Conservation (phyloP, 176 grass and related monocot genomes). For the Saccharum spontaneum region DNA sequence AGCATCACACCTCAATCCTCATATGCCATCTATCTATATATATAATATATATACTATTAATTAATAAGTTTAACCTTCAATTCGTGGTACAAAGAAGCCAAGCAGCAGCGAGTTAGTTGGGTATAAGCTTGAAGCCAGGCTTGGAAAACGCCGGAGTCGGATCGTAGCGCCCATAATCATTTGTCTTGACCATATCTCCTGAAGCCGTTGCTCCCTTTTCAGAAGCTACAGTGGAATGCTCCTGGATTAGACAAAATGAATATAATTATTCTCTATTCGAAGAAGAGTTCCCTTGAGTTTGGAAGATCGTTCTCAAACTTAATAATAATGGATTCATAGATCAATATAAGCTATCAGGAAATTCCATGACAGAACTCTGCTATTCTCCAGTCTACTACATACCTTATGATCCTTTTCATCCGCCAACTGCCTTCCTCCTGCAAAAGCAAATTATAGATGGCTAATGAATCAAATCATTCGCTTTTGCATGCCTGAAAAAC, state of each 20-base stretch:
- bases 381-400: background rate
- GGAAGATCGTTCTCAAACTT: background rate
- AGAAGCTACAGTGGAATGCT: background rate
- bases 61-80: background rate
- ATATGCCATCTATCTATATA: background rate
- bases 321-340: background rate
- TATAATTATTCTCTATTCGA: background rate
- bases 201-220: slow-evolving; percentile 15
- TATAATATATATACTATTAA: background rate
- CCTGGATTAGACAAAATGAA: slow-evolving; percentile 21
- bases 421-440: slow-evolving; percentile 22
- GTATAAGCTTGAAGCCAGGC: slow-evolving; percentile 73
- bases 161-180: slow-evolving; percentile 70
- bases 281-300: background rate
- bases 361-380: background rate
- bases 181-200: slow-evolving; percentile 51
- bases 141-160: slow-evolving; percentile 61
- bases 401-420: slow-evolving; percentile 34
- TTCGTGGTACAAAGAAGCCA: background rate
- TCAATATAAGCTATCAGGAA: background rate
- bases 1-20: background rate
- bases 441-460: background rate
- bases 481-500: background rate
- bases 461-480: background rate
- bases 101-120: slow-evolving; percentile 40